Percentiles rank a stretch among this genome's conserved stretches.
Conservation (phyloP, 2,329 filamentous ascomycete species). For the Scleromitrula shiraiana region DNA sequence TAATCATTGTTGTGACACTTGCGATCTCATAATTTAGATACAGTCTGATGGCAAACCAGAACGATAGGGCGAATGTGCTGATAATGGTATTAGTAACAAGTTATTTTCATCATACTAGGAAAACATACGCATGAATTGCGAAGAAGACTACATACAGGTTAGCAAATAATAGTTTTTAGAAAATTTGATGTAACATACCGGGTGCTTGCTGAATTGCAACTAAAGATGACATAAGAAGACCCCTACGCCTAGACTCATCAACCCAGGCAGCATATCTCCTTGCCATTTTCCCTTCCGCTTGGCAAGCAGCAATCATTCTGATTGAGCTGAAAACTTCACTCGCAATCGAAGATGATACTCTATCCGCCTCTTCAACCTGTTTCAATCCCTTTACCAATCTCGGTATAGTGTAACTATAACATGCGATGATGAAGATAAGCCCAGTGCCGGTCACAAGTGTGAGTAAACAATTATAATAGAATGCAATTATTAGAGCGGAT, state of each 20-base stretch:
- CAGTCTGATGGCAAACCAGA: slow-evolving; percentile 54
- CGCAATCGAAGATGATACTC: slow-evolving; percentile 49
- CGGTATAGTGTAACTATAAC: slow-evolving; percentile 44
- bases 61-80: slow-evolving; percentile 47
- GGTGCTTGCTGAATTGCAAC: slow-evolving; percentile 42
- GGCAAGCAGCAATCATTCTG: slow-evolving; percentile 54
- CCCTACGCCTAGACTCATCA: slow-evolving; percentile 38
- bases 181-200: not conserved
- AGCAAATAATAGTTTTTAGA: not conserved
- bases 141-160: not conserved
- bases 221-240: slow-evolving; percentile 7
- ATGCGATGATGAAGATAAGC: slow-evolving; percentile 45
- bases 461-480: slow-evolving; percentile 48
- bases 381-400: slow-evolving; percentile 46
- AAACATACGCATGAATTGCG: slow-evolving; percentile 12
- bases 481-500: slow-evolving; percentile 44
- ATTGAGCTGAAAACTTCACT: slow-evolving; percentile 53
- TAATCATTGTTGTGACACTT: slow-evolving; percentile 45
- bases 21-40: slow-evolving; percentile 35
- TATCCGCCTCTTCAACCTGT: slow-evolving; percentile 43
- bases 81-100: slow-evolving; percentile 23
- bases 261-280: slow-evolving; percentile 48
- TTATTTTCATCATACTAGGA: not conserved
- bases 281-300: slow-evolving; percentile 47
- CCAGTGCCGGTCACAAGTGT: slow-evolving; percentile 49